Conservation (phyloP, 108 stramenopile species). For the Fistulifera solaris region DNA sequence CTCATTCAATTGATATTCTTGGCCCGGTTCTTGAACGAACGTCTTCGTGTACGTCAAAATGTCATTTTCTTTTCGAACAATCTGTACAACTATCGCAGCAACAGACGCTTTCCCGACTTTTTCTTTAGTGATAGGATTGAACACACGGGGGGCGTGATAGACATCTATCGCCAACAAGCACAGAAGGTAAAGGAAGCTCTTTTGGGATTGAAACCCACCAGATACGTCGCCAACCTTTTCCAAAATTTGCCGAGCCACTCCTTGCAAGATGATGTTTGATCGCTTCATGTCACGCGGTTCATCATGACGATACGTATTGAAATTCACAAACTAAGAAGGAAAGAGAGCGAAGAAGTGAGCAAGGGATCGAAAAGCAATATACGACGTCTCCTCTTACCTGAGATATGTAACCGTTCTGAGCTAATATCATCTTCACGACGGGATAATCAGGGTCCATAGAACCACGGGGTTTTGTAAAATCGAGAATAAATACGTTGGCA, state of each 20-base stretch:
- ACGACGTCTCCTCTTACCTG: background rate
- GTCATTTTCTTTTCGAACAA: constrained; percentile 15
- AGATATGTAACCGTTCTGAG: constrained; percentile 3
- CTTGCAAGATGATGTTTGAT: constrained; percentile 34
- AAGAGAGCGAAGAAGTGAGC: constrained; percentile 5
- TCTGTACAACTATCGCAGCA: constrained; percentile 59
- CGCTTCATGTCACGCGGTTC: constrained; percentile 22
- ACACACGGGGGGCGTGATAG: constrained; percentile 48
- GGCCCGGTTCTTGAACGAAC: constrained; percentile 31
- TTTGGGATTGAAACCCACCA: constrained; percentile 50
- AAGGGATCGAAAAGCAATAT: background rate
- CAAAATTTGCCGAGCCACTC: constrained; percentile 52
- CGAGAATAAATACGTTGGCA: constrained; percentile 35
- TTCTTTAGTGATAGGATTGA: constrained; percentile 29
- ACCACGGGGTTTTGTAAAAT: constrained; percentile 34
- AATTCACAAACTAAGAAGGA: constrained; percentile 54
- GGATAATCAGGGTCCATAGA: constrained; percentile 42
- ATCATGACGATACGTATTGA: constrained; percentile 45
- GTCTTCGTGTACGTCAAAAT: constrained; percentile 47
- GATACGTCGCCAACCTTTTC: constrained; percentile 42
- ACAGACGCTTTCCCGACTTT: constrained; percentile 45
- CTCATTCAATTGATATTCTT: constrained; percentile 42
- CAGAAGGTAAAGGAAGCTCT: constrained; percentile 38
- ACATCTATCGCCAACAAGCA: constrained; percentile 61
- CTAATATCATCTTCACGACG: constrained; percentile 32